Evolutionary conservation across 805 yeast genomes (phyloP).

Genomic region (Wickerhamomyces alni): DNA sequence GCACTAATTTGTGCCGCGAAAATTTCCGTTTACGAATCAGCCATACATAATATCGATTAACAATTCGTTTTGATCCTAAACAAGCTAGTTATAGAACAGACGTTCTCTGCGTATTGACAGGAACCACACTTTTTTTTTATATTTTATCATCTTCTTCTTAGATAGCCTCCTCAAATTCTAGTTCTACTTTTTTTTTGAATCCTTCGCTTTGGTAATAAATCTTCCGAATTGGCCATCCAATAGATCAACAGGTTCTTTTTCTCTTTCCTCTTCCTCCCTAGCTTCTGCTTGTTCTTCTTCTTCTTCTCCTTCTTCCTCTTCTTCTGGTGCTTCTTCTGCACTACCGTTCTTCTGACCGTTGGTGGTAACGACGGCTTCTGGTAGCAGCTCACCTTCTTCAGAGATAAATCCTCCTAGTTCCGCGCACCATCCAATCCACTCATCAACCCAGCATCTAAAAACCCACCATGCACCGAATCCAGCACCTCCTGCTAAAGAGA

Average conservation of each 20-base stretch:
- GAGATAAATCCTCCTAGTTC: conserved; percentile 53
- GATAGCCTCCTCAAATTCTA: neutral
- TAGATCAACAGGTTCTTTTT: conserved; percentile 11
- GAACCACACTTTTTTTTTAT: neutral
- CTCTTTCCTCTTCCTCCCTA: neutral
- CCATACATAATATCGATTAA: neutral
- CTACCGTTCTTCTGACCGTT: neutral
- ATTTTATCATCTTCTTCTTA: too few species aligned
- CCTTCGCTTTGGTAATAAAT: conserved; percentile 1
- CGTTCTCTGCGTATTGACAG: too few species aligned
- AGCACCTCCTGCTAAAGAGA: conserved; percentile 50
- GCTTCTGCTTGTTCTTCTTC: neutral
- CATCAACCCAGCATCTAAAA: conserved; percentile 70
- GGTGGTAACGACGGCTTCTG: neutral
- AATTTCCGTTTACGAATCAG: too few species aligned
- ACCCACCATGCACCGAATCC: conserved; percentile 75
- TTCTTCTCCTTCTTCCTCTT: neutral
- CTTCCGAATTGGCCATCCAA: conserved; percentile 20
- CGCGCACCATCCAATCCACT: conserved; percentile 60
- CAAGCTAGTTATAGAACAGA: too few species aligned
- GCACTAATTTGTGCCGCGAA: too few species aligned
- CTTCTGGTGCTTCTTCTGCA: neutral
- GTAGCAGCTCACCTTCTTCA: neutral
- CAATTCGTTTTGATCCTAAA: too few species aligned
- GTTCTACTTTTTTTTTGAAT: neutral